phyloP scores from a whole-genome alignment of 805 yeast genomes.

The Schwanniomyces sp. region DNA sequence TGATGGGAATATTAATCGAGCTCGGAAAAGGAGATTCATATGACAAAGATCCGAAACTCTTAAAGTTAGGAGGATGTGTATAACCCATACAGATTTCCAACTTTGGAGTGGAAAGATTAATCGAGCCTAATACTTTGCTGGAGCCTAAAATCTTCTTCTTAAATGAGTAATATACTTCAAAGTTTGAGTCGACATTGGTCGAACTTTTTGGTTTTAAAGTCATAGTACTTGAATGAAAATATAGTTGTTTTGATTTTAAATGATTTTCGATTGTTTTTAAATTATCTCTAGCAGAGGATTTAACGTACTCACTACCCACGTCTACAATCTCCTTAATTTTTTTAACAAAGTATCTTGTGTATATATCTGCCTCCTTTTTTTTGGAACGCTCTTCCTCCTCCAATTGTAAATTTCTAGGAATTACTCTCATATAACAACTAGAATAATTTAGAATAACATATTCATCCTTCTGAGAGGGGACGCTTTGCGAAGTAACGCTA shows the following conservation, averaged over 20 bases:
- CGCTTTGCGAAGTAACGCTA: slow-evolving; percentile 22
- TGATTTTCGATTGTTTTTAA: slow-evolving; percentile 7
- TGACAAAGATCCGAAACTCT: slow-evolving; percentile 6
- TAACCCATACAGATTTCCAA: slow-evolving; percentile 16
- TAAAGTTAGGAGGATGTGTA: slow-evolving; percentile 20
- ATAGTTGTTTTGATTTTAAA: slow-evolving; percentile 16
- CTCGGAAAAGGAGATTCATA: background rate
- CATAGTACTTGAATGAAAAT: slow-evolving; percentile 14
- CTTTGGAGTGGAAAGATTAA: slow-evolving; percentile 16
- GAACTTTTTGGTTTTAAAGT: slow-evolving; percentile 5
- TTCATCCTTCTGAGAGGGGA: slow-evolving; percentile 38
- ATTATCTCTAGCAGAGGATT: slow-evolving; percentile 9
- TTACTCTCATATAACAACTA: slow-evolving; percentile 22
- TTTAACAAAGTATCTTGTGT: slow-evolving; percentile 22
- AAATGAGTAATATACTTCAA: slow-evolving; percentile 11
- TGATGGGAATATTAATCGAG: slow-evolving; percentile 20
- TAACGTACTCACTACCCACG: slow-evolving; percentile 18
- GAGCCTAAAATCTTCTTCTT: slow-evolving; percentile 13
- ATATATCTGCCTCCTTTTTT: slow-evolving; percentile 16
- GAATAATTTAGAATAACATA: slow-evolving; percentile 36
- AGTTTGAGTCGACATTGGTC: slow-evolving; percentile 1
- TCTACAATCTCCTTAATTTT: slow-evolving; percentile 29
- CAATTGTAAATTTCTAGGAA: slow-evolving; percentile 16
- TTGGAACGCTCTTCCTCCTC: slow-evolving; percentile 15
- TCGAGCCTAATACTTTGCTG: slow-evolving; percentile 10